phyloP scores from a whole-genome alignment of 2,329 filamentous ascomycete species.

The Colletotrichum plurivorum region DNA sequence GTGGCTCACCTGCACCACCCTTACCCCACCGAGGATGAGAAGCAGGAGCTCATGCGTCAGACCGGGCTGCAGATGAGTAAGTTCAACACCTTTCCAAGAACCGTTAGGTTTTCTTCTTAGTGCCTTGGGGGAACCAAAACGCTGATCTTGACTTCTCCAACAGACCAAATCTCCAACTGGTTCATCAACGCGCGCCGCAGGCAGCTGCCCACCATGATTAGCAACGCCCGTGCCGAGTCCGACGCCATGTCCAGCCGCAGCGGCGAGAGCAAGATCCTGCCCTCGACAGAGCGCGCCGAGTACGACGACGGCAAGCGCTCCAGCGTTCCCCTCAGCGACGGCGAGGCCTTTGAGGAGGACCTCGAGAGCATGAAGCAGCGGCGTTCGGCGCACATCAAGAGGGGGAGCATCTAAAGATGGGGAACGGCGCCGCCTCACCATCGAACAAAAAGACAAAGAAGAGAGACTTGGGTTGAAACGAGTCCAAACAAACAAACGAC shows the following conservation, averaged over 20 bases:
- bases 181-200: slow-evolving; percentile 84
- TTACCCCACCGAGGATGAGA: slow-evolving; percentile 84
- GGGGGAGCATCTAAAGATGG: slow-evolving; percentile 59
- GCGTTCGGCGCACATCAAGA: slow-evolving; percentile 55
- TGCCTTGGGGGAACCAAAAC: slow-evolving; percentile 37
- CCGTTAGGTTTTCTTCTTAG: slow-evolving; percentile 1
- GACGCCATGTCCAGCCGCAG: slow-evolving; percentile 56
- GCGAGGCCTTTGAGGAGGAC: slow-evolving; percentile 63
- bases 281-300: slow-evolving; percentile 55
- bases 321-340: slow-evolving; percentile 61
- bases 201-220: slow-evolving; percentile 73
- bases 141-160: slow-evolving; percentile 35
- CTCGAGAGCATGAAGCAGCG: slow-evolving; percentile 52
- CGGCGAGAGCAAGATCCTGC: slow-evolving; percentile 54
- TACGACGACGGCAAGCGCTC: slow-evolving; percentile 55
- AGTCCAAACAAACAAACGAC: slow-evolving; percentile 3
- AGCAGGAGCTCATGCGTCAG: slow-evolving; percentile 82
- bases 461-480: background rate
- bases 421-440: background rate
- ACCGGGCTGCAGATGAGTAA: slow-evolving; percentile 85
- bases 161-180: slow-evolving; percentile 83
- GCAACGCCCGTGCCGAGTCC: slow-evolving; percentile 66
- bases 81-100: slow-evolving; percentile 51
- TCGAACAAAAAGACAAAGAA: slow-evolving; percentile 15
- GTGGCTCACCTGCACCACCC: slow-evolving; percentile 82